Evolutionary conservation across 768 basidiomycete genomes (phyloP).

Genomic region (Tricholoma sp.): DNA sequence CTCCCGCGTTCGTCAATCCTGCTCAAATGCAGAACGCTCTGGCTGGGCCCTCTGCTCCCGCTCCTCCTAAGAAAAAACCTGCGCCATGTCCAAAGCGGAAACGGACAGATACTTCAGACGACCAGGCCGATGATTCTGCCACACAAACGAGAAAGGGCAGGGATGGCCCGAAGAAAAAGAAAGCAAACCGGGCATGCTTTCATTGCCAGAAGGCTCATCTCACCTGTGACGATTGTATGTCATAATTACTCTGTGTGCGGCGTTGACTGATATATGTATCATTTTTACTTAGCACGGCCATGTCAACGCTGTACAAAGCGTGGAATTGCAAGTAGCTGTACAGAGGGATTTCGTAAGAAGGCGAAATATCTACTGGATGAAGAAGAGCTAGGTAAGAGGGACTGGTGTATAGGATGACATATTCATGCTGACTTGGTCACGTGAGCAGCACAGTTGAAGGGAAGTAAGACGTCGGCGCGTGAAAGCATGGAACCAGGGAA

Average conservation of each 20-base stretch:
- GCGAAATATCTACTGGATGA: constrained; percentile 96
- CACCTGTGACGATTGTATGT: constrained; percentile 97
- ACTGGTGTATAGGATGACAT: constrained; percentile 11
- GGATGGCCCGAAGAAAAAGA: constrained; percentile 89
- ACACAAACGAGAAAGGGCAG: constrained; percentile 49
- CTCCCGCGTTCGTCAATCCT: constrained; percentile 35
- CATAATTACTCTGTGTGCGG: constrained; percentile 8
- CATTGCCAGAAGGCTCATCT: constrained; percentile 97
- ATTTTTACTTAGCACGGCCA: constrained; percentile 65
- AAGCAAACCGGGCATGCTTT: constrained; percentile 89
- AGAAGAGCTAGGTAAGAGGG: constrained; percentile 76
- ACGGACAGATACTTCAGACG: constrained; percentile 57
- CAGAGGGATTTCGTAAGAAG: constrained; percentile 95
- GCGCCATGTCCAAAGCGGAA: constrained; percentile 47
- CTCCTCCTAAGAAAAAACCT: constrained; percentile 31
- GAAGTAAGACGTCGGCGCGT: constrained; percentile 34
- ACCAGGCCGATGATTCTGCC: constrained; percentile 43
- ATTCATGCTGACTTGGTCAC: constrained; percentile 29
- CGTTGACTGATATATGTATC: constrained; percentile 14
- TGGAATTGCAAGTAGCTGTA: constrained; percentile 81
- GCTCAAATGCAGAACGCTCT: constrained; percentile 40
- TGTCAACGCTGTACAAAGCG: constrained; percentile 96
- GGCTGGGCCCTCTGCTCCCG: constrained; percentile 36
- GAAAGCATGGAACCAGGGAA: constrained; percentile 27
- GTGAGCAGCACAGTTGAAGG: constrained; percentile 47